Percentiles rank a stretch among this genome's conserved stretches.
Evolutionary conservation across 768 basidiomycete genomes (phyloP).

Genomic region (Cantharellus anzutake): DNA sequence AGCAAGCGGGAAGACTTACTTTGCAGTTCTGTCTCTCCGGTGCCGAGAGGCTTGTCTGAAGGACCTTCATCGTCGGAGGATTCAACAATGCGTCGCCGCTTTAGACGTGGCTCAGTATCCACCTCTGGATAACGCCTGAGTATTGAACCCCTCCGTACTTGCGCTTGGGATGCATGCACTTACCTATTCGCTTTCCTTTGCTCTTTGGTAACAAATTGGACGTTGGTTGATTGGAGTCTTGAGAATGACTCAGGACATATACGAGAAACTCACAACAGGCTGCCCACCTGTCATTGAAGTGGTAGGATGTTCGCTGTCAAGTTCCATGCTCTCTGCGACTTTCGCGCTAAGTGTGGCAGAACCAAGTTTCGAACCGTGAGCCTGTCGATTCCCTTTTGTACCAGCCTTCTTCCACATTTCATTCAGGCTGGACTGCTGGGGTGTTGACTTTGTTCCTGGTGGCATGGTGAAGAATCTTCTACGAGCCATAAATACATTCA

Average conservation of each 20-base stretch:
- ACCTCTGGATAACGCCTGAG: background rate
- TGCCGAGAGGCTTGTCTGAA: background rate
- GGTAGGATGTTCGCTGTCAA: background rate
- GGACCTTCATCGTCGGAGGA: constrained; percentile 19
- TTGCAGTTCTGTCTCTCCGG: background rate
- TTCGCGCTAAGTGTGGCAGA: constrained; percentile 13
- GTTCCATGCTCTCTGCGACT: constrained; percentile 10
- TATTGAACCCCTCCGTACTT: background rate
- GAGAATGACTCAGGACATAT: background rate
- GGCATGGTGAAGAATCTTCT: constrained; percentile 65
- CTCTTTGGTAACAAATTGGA: background rate
- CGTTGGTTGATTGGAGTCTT: constrained; percentile 2
- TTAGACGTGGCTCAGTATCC: constrained; percentile 5
- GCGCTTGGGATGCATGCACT: background rate
- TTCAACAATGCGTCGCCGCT: constrained; percentile 22
- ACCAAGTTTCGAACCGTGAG: constrained; percentile 9
- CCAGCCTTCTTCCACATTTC: constrained; percentile 44
- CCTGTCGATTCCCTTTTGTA: background rate
- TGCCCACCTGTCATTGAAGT: background rate
- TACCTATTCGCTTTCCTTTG: constrained; percentile 1
- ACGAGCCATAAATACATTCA: background rate
- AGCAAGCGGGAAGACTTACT: no score
- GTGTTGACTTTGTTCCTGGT: constrained; percentile 37
- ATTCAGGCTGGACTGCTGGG: constrained; percentile 60
- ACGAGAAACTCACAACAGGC: background rate